Percentiles rank a stretch among this genome's conserved stretches.
Evolutionary conservation across 257 asterid genomes (phyloP).

Genomic region (Verbena officinalis): DNA sequence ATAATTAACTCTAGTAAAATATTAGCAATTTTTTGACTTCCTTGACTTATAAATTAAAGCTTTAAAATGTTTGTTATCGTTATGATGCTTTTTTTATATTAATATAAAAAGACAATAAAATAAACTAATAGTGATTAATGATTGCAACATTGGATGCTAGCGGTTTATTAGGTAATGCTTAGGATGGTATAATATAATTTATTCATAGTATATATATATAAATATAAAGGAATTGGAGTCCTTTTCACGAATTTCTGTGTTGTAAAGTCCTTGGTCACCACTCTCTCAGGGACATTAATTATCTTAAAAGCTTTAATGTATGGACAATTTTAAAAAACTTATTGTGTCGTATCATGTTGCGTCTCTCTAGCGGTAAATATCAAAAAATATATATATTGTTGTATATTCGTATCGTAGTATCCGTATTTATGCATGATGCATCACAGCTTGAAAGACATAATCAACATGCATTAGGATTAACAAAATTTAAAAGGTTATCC

Average conservation of each 20-base stretch:
- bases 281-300: constrained; percentile 16
- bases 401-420: too few species aligned
- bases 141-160: constrained; percentile 33
- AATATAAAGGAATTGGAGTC: not conserved
- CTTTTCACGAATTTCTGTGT: constrained; percentile 11
- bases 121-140: constrained; percentile 19
- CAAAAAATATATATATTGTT: too few species aligned
- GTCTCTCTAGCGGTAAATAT: too few species aligned
- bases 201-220: not conserved
- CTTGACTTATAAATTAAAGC: not conserved
- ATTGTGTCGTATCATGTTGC: too few species aligned
- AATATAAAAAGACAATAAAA: not conserved
- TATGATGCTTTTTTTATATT: not conserved
- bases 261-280: constrained; percentile 1
- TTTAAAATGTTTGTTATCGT: not conserved
- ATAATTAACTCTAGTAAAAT: too few species aligned
- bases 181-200: constrained; percentile 4
- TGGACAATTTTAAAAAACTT: too few species aligned
- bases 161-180: constrained; percentile 8
- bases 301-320: not conserved
- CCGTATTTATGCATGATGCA: too few species aligned
- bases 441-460: too few species aligned
- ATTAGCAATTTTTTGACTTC: not conserved
- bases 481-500: too few species aligned
- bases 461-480: too few species aligned